phyloP scores from a whole-genome alignment of 108 stramenopile species.

The Cyclostephanos invisitatus region DNA sequence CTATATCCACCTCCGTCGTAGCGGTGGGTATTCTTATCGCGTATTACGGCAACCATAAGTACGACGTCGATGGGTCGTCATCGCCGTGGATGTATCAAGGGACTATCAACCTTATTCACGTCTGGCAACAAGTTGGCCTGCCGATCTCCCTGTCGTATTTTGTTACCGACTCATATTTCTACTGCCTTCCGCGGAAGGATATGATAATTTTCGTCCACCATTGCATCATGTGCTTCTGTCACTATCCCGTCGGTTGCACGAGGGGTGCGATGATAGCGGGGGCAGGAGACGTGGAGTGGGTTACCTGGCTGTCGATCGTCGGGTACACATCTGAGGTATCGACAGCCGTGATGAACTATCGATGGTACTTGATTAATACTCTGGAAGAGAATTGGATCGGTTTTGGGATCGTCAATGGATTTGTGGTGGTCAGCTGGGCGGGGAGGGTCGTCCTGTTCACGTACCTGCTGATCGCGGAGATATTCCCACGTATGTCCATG shows the following conservation, averaged over 20 bases:
- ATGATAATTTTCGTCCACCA: slow-evolving; percentile 43
- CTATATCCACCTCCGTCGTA: slow-evolving; percentile 35
- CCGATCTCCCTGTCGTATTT: slow-evolving; percentile 50
- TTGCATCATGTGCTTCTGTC: slow-evolving; percentile 46
- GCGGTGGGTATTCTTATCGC: slow-evolving; percentile 24
- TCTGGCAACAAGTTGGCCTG: slow-evolving; percentile 46
- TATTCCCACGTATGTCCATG: slow-evolving; percentile 27
- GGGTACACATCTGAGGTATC: slow-evolving; percentile 51
- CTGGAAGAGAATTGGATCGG: slow-evolving; percentile 47
- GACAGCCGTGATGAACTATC: slow-evolving; percentile 48
- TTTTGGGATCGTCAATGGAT: slow-evolving; percentile 44
- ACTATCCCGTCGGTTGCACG: slow-evolving; percentile 38
- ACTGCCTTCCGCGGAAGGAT: slow-evolving; percentile 45
- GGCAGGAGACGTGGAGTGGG: slow-evolving; percentile 31
- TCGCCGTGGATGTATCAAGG: slow-evolving; percentile 21
- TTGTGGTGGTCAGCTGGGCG: slow-evolving; percentile 32
- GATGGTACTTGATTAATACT: slow-evolving; percentile 49
- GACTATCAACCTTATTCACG: slow-evolving; percentile 25
- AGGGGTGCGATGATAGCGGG: slow-evolving; percentile 26
- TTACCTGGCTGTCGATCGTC: slow-evolving; percentile 42
- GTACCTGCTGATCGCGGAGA: slow-evolving; percentile 35
- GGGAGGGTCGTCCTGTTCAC: slow-evolving; percentile 38
- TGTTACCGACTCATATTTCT: slow-evolving; percentile 32
- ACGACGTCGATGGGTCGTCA: slow-evolving; percentile 6
- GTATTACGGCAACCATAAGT: background rate